phyloP scores from a whole-genome alignment of 148 eudicot species.

The Rhododendron mucronatum region DNA sequence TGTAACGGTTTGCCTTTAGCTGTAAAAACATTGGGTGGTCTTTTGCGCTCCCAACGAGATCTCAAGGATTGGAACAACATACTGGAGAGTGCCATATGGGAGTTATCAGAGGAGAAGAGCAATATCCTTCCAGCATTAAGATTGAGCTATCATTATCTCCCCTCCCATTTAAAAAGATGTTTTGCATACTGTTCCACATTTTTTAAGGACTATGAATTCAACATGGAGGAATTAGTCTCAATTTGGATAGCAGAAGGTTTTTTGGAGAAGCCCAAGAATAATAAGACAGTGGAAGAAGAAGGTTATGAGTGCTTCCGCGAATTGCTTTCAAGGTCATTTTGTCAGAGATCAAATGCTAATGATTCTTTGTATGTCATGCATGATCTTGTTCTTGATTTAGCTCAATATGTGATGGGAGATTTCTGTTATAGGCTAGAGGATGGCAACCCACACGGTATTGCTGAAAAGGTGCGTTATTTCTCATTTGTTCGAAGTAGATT shows the following conservation, averaged over 20 bases:
- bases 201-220: not conserved
- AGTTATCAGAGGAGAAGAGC: not conserved
- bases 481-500: not conserved
- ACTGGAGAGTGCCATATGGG: conserved; percentile 19
- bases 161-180: not conserved
- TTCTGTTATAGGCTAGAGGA: not conserved
- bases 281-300: not conserved
- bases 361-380: conserved; percentile 22
- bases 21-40: conserved; percentile 14
- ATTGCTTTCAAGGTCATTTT: not conserved
- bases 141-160: conserved; percentile 6
- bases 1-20: conserved; percentile 40
- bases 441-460: not conserved
- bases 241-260: not conserved
- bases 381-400: conserved; percentile 16
- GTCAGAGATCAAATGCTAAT: not conserved
- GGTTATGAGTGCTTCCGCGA: not conserved
- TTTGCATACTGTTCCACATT: conserved; percentile 1
- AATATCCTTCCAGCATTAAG: conserved; percentile 18
- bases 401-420: conserved; percentile 10
- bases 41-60: conserved; percentile 8
- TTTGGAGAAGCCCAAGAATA: not conserved
- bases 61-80: conserved; percentile 19
- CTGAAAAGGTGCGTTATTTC: conserved; percentile 1
- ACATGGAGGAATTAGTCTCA: not conserved